A percentile compares a stretch with the other conserved stretches of the same genome.
phyloP scores from a whole-genome alignment of 805 yeast genomes.

The Danielia oregonensis region DNA sequence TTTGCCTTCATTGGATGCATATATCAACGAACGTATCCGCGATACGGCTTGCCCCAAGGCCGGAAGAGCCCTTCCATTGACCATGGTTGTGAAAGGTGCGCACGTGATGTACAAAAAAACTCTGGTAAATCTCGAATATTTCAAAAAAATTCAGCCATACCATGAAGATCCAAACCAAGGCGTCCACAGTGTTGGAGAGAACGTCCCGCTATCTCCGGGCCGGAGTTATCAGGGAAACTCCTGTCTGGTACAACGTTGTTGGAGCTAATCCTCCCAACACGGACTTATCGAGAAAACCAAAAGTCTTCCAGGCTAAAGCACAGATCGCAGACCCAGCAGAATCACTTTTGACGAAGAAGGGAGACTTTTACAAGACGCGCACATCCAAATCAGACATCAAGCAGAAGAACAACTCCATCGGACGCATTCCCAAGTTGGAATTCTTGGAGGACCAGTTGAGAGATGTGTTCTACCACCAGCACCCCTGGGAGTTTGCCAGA shows the following conservation, averaged over 20 bases:
- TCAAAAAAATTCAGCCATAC: constrained; percentile 5
- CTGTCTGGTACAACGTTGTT: constrained; percentile 88
- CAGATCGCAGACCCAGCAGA: constrained; percentile 29
- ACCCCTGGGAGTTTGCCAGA: constrained; percentile 96
- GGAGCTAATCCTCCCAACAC: constrained; percentile 77
- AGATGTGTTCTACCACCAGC: constrained; percentile 79
- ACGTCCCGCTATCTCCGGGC: constrained; percentile 72
- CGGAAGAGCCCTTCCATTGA: too few species aligned
- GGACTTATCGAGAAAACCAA: constrained; percentile 49
- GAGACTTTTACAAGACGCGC: constrained; percentile 45
- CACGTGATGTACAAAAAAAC: not conserved
- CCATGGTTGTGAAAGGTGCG: too few species aligned
- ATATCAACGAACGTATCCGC: not conserved
- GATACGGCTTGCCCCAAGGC: not conserved
- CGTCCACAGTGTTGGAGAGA: constrained; percentile 72
- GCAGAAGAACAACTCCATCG: constrained; percentile 38
- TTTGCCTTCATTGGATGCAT: constrained; percentile 3
- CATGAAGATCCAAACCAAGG: constrained; percentile 66
- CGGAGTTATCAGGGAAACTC: constrained; percentile 67
- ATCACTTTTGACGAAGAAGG: constrained; percentile 11
- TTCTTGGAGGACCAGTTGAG: constrained; percentile 80
- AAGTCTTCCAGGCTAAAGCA: constrained; percentile 20
- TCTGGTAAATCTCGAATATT: not conserved
- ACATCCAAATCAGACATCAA: constrained; percentile 30
- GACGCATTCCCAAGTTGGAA: constrained; percentile 49